A percentile compares a stretch with the other conserved stretches of the same genome.
These are phyloP conservation scores for Aspergillus aculeatinus DNA, from an alignment of 2,329 filamentous ascomycete genomes.

Conservation along the genomic window DNA sequence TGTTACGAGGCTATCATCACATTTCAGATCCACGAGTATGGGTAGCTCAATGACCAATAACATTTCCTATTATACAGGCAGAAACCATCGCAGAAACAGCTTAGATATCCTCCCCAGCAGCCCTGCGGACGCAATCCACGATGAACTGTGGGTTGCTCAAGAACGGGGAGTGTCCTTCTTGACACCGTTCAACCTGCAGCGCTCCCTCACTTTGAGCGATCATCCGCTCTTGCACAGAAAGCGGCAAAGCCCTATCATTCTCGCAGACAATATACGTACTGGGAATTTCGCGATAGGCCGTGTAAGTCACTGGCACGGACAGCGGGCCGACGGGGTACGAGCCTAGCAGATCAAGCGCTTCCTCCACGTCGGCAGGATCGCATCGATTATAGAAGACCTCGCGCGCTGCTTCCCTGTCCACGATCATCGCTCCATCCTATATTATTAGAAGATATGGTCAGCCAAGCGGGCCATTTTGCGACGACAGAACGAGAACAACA, in stretches of 20 bases:
- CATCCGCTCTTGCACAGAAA: constrained; percentile 26
- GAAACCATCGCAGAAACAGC: not conserved
- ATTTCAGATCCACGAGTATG: not conserved
- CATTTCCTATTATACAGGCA: not conserved
- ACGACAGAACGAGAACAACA: too few relatives aligned
- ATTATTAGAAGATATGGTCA: not conserved
- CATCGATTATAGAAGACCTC: constrained; percentile 27
- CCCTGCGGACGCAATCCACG: constrained; percentile 25
- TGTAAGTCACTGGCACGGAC: constrained; percentile 28
- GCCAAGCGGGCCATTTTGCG: not conserved
- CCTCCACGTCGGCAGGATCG: constrained; percentile 23
- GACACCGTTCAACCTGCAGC: constrained; percentile 28
- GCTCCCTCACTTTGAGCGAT: constrained; percentile 26
- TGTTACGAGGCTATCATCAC: not conserved
- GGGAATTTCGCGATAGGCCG: constrained; percentile 29
- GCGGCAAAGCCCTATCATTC: constrained; percentile 26
- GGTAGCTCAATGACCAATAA: too few relatives aligned
- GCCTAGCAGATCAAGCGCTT: constrained; percentile 25
- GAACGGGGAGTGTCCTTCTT: constrained; percentile 31
- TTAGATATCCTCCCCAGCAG: constrained; percentile 22
- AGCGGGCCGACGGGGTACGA: constrained; percentile 26
- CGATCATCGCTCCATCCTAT: constrained; percentile 26
- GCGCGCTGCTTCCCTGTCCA: constrained; percentile 17
- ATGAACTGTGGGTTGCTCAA: constrained; percentile 29
- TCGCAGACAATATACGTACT: constrained; percentile 32